Base-by-base conservation (phyloP, 192 early-diverging fungal genomes). In the Coemansia javaensis region DNA sequence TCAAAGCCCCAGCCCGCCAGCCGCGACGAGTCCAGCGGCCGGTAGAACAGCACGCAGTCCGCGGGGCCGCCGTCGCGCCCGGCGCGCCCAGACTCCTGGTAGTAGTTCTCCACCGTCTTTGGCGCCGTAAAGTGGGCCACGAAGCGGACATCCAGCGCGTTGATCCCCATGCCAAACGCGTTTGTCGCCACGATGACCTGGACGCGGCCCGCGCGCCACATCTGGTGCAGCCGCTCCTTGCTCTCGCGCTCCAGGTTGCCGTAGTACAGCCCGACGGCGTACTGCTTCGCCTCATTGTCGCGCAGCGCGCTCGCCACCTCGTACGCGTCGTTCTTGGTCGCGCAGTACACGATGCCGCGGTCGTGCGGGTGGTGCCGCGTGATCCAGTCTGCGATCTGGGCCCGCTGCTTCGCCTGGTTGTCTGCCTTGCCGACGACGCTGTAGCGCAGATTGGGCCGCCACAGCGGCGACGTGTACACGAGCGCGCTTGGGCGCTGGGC, bases 31-130 rank as follows among this genome's bases (percentile, higher is more conserved):
- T 89, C 87, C n/a, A 66, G 50, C 2, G 77, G 65, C 1, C 83
- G 78, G 42, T 86, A 86, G 10, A 85, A 75, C 32, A 88, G 35
- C 9, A 86, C 63, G 40, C 87, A 89, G 20, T 86, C 81, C 0
- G 86, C 85, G 1, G 59, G 69, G 28, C 66, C 18, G 2, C 87
- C 87, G 45, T 89, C 87, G 16, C 86, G 63, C 21, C 86, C 86
- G 24, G 85, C 86, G 15, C 86, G 77, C 0, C 86, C 86, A 7
- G 79, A 78, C 39, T 89, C 86, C 56, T 89, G 85, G 53, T 89
- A 89, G 56, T 86, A 86, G 17, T 79, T 59, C 39, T 81, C 79
- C 14, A 78, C 45, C 8, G 67, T 59, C 58, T 74, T 72, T 4
- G 79, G 71, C 15, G 63, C 64, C 2, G 72, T 67, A 17, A 53